Conservation (phyloP, 2,329 filamentous ascomycete species). For the Cladosporium sp. region DNA sequence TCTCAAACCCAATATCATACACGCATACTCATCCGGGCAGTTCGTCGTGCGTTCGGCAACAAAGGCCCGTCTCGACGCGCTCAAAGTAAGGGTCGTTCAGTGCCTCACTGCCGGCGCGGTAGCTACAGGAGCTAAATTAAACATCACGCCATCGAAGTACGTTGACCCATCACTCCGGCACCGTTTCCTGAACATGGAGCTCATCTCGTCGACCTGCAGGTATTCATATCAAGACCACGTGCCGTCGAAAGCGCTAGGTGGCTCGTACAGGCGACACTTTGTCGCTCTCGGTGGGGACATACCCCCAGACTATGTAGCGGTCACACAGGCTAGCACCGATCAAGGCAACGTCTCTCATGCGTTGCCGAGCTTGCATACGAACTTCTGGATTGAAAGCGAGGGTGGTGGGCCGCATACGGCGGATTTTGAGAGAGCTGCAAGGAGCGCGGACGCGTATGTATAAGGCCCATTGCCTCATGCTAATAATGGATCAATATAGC, state of each 20-base stretch:
- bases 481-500: neutral
- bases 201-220: neutral
- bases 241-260: slow-evolving; percentile 52
- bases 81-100: slow-evolving; percentile 36
- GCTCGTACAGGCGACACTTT: slow-evolving; percentile 31
- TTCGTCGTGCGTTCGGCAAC: slow-evolving; percentile 41
- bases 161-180: neutral
- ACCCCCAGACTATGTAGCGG: slow-evolving; percentile 44
- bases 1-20: slow-evolving; percentile 41
- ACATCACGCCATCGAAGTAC: slow-evolving; percentile 41
- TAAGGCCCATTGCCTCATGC: slow-evolving; percentile 25
- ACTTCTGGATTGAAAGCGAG: slow-evolving; percentile 49
- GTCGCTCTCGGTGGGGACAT: slow-evolving; percentile 35
- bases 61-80: slow-evolving; percentile 32
- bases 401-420: slow-evolving; percentile 41
- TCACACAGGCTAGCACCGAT: slow-evolving; percentile 58
- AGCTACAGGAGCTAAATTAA: slow-evolving; percentile 33
- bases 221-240: slow-evolving; percentile 56
- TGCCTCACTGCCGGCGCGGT: slow-evolving; percentile 52
- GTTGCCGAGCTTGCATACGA: slow-evolving; percentile 56
- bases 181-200: neutral
- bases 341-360: slow-evolving; percentile 61
- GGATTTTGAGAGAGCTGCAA: slow-evolving; percentile 41
- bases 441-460: slow-evolving; percentile 40
- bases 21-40: slow-evolving; percentile 40